phyloP scores from a whole-genome alignment of 2,329 filamentous ascomycete species.

The Apiospora phragmitis region DNA sequence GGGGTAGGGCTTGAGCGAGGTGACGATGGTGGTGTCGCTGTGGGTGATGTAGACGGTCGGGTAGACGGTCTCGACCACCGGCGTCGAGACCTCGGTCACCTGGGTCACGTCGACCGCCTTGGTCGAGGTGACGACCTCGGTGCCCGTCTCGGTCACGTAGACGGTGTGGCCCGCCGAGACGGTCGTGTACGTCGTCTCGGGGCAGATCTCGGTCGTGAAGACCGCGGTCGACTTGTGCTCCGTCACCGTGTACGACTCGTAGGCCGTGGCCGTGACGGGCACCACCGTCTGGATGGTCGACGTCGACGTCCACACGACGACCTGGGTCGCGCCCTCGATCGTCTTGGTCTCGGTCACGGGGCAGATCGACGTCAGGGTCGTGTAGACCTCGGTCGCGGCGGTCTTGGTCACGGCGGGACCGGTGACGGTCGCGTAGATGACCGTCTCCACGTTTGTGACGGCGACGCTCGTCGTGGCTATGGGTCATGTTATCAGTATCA shows the following conservation, averaged over 20 bases:
- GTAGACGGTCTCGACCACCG: conserved; percentile 35
- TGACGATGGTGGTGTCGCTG: conserved; percentile 34
- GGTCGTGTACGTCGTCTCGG: conserved; percentile 44
- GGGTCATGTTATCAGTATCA: neutral
- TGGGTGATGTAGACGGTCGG: conserved; percentile 33
- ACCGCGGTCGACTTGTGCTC: conserved; percentile 31
- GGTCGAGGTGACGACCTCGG: conserved; percentile 40
- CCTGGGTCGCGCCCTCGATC: conserved; percentile 40
- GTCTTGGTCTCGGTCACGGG: conserved; percentile 47
- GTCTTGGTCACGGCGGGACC: conserved; percentile 39
- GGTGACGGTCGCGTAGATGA: conserved; percentile 35
- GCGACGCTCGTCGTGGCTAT: conserved; percentile 35
- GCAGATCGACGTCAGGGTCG: conserved; percentile 45
- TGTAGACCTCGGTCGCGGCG: conserved; percentile 38
- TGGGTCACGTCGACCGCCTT: conserved; percentile 41
- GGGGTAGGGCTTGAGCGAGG: conserved; percentile 24
- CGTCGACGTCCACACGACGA: conserved; percentile 42
- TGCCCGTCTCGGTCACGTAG: conserved; percentile 43
- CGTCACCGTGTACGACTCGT: conserved; percentile 34
- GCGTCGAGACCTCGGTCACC: conserved; percentile 35
- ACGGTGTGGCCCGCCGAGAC: conserved; percentile 41
- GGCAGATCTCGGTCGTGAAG: conserved; percentile 38
- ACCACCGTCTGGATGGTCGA: conserved; percentile 31
- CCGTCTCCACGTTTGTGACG: conserved; percentile 32
- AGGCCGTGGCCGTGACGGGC: conserved; percentile 22